A percentile compares a stretch with the other conserved stretches of the same genome.
Evolutionary conservation across 345 rosid genomes (phyloP).

Genomic region (thale cress (Arabidopsis thaliana)): TAIR10.1 NC_003076.8:12677001-12677500

Average conservation of each 20-base stretch:
- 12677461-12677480: background rate
- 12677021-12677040: background rate
- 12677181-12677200: background rate
- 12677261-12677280: background rate
- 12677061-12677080: background rate
- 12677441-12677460: background rate
- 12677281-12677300: background rate
- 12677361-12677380: background rate
- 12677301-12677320: background rate
- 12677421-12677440: background rate
- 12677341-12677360: background rate
- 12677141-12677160: background rate
- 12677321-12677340: background rate
- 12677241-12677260: background rate
- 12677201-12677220: background rate
- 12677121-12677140: background rate
- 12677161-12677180: background rate
- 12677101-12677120: background rate
- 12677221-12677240: background rate
- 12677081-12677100: background rate
- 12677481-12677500: background rate
- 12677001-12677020: background rate
- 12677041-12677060: background rate
- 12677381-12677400: background rate
- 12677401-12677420: background rate